These are phyloP conservation scores for Pseudotsuga menziesii DNA, from an alignment of 75 land plant genomes.

Conservation along the genomic window DNA sequence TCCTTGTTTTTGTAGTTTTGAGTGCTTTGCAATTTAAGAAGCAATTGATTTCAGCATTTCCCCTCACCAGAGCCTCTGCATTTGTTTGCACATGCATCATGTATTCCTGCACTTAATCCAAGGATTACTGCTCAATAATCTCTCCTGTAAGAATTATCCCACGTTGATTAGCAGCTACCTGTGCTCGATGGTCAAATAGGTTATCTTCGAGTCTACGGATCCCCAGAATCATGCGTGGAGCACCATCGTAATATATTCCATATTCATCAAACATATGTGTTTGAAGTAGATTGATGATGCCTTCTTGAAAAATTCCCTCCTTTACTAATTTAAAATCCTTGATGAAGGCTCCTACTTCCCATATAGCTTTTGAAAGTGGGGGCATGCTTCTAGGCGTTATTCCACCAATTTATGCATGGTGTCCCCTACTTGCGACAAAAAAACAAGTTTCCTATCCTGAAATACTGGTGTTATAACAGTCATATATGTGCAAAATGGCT, in stretches of 20 bases:
- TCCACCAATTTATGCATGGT: conserved; percentile 99
- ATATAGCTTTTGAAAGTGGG: conserved; percentile 90
- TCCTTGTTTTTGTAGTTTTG: too few relatives aligned
- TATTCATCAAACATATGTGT: conserved; percentile 32
- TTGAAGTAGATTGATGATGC: conserved; percentile 62
- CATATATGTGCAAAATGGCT: conserved; percentile 98
- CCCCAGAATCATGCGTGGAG: conserved; percentile 55
- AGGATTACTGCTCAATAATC: conserved; percentile 81
- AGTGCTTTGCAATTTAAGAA: too few relatives aligned
- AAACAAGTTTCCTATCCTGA: conserved; percentile 67
- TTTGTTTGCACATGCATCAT: conserved; percentile 91
- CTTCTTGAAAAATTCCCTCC: conserved; percentile 88
- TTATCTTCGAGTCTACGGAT: conserved; percentile 96
- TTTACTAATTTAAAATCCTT: conserved; percentile 97
- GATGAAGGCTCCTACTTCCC: conserved; percentile 98
- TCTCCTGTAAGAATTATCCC: conserved; percentile 88
- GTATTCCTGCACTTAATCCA: conserved; percentile 90
- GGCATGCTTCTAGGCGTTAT: conserved; percentile 99
- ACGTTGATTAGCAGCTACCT: conserved; percentile 96
- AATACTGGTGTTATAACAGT: conserved; percentile 96
- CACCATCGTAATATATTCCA: conserved; percentile 5
- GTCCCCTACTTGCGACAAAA: conserved; percentile 99
- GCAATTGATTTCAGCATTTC: too few relatives aligned
- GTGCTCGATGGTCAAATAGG: conserved; percentile 90
- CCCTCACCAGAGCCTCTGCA: conserved; percentile 93